Evolutionary conservation across 805 yeast species (phyloP).

Genomic region (Candida tallmaniae): DNA sequence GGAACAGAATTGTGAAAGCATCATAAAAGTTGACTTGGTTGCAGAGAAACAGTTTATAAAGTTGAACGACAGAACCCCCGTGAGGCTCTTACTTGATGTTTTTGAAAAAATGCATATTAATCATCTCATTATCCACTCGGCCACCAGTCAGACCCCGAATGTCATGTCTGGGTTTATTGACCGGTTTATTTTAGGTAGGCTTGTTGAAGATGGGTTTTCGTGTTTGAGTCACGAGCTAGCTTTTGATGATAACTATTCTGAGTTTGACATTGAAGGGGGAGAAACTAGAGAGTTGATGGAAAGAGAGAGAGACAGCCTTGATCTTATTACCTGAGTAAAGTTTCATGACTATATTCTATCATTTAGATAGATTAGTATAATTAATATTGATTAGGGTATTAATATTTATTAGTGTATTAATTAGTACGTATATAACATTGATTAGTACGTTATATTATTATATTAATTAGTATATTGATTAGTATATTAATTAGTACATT

Average conservation of each 20-base stretch:
- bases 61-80: slow-evolving; percentile 27
- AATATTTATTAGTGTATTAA: too few relatives aligned
- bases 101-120: slow-evolving; percentile 38
- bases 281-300: slow-evolving; percentile 6
- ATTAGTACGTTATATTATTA: too few relatives aligned
- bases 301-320: slow-evolving; percentile 23
- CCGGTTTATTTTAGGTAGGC: slow-evolving; percentile 27
- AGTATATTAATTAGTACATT: too few relatives aligned
- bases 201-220: slow-evolving; percentile 25
- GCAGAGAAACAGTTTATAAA: slow-evolving; percentile 22
- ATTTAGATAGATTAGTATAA: too few relatives aligned
- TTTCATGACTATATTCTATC: too few relatives aligned
- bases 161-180: slow-evolving; percentile 35
- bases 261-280: slow-evolving; percentile 18
- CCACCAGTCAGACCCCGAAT: slow-evolving; percentile 6
- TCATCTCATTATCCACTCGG: slow-evolving; percentile 24
- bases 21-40: slow-evolving; percentile 13
- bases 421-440: too few relatives aligned
- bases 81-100: slow-evolving; percentile 28
- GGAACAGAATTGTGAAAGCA: slow-evolving; percentile 11
- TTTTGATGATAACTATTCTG: background rate
- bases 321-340: slow-evolving; percentile 23
- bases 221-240: slow-evolving; percentile 14
- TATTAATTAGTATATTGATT: too few relatives aligned
- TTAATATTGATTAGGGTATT: too few relatives aligned